These are phyloP conservation scores for Warburgia ugandensis DNA, from an alignment of 164 flowering plant genomes.

Conservation along the genomic window DNA sequence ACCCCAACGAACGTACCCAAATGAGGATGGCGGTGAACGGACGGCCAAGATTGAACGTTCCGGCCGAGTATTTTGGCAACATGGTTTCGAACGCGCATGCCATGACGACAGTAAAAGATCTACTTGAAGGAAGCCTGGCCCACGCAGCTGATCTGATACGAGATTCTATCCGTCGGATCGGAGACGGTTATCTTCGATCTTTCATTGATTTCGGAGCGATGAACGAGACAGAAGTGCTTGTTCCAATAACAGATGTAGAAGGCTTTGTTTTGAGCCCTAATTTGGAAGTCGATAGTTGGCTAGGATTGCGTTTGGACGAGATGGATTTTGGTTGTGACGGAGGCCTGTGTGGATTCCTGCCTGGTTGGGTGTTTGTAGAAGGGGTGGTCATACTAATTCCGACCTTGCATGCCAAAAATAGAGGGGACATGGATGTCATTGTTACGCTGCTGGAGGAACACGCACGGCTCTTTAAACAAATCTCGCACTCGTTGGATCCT, in stretches of 20 bases:
- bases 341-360: conserved; percentile 1
- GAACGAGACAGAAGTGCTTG: background rate
- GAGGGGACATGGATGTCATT: conserved; percentile 3
- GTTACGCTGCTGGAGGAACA: conserved; percentile 4
- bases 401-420: background rate
- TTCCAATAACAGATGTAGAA: conserved; percentile 1
- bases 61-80: conserved; percentile 7
- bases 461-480: background rate
- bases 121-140: background rate
- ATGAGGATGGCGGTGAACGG: conserved; percentile 10
- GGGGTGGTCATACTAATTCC: conserved; percentile 3
- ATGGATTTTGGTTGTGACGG: conserved; percentile 4
- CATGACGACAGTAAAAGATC: background rate
- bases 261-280: conserved; percentile 1
- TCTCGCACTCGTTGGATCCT: background rate
- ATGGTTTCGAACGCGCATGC: background rate
- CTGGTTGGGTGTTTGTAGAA: conserved; percentile 7
- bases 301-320: conserved; percentile 2
- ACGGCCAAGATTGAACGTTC: conserved; percentile 7
- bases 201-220: conserved; percentile 7
- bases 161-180: background rate
- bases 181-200: background rate
- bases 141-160: background rate
- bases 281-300: conserved; percentile 10
- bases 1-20: background rate